Conservation (phyloP, 257 asterid genomes). For the Salvia rosmarinus region DNA sequence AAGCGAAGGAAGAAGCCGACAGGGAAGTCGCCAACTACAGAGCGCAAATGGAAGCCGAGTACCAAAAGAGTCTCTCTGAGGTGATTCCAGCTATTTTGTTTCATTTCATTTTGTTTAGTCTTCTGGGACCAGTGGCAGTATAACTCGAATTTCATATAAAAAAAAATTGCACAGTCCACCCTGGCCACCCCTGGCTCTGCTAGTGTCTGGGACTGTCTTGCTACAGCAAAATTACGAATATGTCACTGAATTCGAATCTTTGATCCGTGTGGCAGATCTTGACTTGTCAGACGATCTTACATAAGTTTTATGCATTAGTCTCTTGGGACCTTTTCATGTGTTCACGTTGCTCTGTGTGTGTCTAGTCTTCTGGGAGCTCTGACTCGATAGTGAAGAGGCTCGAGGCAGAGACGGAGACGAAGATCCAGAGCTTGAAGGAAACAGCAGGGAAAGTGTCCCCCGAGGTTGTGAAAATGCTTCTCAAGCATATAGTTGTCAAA, state of each 20-base stretch:
- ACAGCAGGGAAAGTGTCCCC: conserved; percentile 56
- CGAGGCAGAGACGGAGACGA: conserved; percentile 63
- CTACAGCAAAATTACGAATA: too few species aligned
- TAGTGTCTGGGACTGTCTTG: too few species aligned
- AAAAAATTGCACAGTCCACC: too few species aligned
- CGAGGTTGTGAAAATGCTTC: conserved; percentile 60
- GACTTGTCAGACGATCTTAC: too few species aligned
- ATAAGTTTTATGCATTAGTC: too few species aligned
- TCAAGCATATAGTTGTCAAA: conserved; percentile 47
- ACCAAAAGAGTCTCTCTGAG: conserved; percentile 65
- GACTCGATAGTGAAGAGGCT: conserved; percentile 72
- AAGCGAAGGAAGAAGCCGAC: conserved; percentile 88
- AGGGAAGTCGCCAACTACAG: conserved; percentile 60
- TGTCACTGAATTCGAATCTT: too few species aligned
- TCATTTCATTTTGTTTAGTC: too few species aligned
- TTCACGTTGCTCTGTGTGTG: neutral
- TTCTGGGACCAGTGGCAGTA: too few species aligned
- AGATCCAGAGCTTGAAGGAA: conserved; percentile 55
- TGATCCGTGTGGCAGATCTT: too few species aligned
- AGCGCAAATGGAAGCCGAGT: conserved; percentile 71
- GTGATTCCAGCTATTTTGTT: conserved; percentile 38
- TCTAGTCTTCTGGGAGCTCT: conserved; percentile 67
- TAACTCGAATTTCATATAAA: too few species aligned
- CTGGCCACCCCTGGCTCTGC: too few species aligned
- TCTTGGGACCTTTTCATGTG: neutral